Conservation (phyloP, 768 basidiomycete genomes). For the Neoboletus brunneissimus region DNA sequence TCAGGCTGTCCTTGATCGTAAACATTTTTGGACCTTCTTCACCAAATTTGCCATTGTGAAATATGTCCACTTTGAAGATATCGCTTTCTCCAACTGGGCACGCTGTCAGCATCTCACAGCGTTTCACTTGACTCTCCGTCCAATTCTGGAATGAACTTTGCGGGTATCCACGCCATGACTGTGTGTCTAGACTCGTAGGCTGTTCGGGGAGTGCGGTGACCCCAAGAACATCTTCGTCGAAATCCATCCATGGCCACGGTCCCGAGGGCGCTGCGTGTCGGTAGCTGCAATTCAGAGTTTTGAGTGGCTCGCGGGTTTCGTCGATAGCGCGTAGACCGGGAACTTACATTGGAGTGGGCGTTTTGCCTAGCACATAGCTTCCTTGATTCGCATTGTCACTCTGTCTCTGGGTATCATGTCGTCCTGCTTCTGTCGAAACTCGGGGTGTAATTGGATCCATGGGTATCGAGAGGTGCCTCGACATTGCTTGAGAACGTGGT, state of each 20-base stretch:
- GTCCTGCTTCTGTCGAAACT: not conserved
- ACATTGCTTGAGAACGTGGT: conserved; percentile 10
- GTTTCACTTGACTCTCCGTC: conserved; percentile 30
- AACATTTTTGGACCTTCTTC: not conserved
- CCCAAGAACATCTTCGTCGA: conserved; percentile 27
- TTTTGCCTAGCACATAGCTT: conserved; percentile 5
- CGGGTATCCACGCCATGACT: conserved; percentile 29
- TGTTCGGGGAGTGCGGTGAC: not conserved
- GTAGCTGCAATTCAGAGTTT: conserved; percentile 20
- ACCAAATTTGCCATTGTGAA: conserved; percentile 9
- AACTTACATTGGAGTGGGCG: conserved; percentile 25
- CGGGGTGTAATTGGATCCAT: conserved; percentile 10
- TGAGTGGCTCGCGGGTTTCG: not conserved
- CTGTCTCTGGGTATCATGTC: not conserved
- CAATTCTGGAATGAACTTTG: conserved; percentile 32
- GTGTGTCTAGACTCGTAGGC: not conserved
- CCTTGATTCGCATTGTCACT: not conserved
- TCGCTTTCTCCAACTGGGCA: conserved; percentile 13
- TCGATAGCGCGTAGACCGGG: not conserved
- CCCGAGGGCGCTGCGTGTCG: conserved; percentile 40
- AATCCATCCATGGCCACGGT: conserved; percentile 44
- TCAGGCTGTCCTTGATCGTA: conserved; percentile 6
- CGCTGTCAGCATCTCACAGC: conserved; percentile 30
- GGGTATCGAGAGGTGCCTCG: conserved; percentile 17
- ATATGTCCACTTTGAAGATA: conserved; percentile 27